Conservation (phyloP, 768 basidiomycete species). For the Cystoderma amianthinum region DNA sequence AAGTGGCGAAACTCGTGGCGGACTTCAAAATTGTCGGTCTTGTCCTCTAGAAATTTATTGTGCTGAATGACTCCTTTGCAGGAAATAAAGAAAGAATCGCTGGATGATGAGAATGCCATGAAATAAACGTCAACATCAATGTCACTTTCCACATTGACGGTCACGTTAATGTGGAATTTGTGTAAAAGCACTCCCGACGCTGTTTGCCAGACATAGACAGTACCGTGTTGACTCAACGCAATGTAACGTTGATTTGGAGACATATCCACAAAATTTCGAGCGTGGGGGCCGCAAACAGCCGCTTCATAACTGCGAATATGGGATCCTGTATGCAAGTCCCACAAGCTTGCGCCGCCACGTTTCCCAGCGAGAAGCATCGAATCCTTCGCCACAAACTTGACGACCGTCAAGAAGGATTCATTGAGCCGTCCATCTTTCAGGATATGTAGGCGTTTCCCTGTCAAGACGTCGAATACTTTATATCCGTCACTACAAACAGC, state of each 20-base stretch:
- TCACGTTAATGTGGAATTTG: not conserved
- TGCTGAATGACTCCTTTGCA: not conserved
- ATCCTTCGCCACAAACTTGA: not conserved
- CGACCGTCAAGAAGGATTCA: not conserved
- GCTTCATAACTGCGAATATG: not conserved
- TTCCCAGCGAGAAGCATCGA: not conserved
- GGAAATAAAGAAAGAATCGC: not conserved
- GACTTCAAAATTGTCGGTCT: not conserved
- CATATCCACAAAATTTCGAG: too few species aligned
- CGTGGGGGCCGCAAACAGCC: too few species aligned
- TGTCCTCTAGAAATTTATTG: not conserved
- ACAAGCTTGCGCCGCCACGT: too few species aligned
- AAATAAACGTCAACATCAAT: too few species aligned
- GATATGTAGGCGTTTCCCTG: not conserved
- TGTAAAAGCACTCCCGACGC: not conserved
- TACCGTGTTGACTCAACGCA: not conserved
- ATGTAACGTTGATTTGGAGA: not conserved
- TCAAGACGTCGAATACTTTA: not conserved
- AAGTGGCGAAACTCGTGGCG: not conserved
- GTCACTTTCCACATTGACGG: too few species aligned
- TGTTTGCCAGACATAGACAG: not conserved
- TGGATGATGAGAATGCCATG: not conserved
- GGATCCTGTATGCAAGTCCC: not conserved
- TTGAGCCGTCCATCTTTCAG: not conserved
- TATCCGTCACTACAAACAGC: not conserved